A percentile compares a stretch with the other conserved stretches of the same genome.
Evolutionary conservation across 352 stramenopile species (phyloP).

Genomic region (Phytopythium kandeliae): DNA sequence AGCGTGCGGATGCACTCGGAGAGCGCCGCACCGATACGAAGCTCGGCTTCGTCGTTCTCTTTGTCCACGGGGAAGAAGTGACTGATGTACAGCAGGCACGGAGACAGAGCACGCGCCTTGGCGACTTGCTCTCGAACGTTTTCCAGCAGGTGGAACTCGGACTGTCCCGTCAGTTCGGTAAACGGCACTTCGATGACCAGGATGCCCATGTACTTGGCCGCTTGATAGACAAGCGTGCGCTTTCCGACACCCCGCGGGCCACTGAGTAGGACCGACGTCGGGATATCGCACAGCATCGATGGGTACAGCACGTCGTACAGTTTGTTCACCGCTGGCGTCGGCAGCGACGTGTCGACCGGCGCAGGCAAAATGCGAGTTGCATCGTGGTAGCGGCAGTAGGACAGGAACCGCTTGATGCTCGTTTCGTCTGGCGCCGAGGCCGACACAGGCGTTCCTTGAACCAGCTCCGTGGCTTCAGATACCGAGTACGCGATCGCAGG

Average conservation of each 20-base stretch:
- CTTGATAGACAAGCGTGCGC: conserved; percentile 60
- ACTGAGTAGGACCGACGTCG: conserved; percentile 65
- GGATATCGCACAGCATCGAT: conserved; percentile 55
- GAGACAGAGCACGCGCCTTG: conserved; percentile 58
- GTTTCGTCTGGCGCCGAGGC: conserved; percentile 45
- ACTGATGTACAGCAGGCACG: conserved; percentile 79
- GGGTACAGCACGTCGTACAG: conserved; percentile 69
- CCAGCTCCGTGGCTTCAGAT: conserved; percentile 56
- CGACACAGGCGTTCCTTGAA: conserved; percentile 51
- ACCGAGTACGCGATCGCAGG: conserved; percentile 42
- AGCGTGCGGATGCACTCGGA: conserved; percentile 59
- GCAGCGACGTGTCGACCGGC: conserved; percentile 18
- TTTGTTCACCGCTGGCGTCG: conserved; percentile 30
- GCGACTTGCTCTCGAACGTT: conserved; percentile 66
- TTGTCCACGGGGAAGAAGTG: conserved; percentile 75
- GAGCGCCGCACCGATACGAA: conserved; percentile 56
- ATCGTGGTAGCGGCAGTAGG: conserved; percentile 15
- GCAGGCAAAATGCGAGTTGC: conserved; percentile 3
- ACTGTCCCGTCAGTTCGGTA: conserved; percentile 64
- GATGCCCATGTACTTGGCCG: conserved; percentile 61
- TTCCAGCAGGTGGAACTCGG: conserved; percentile 66
- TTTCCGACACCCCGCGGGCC: conserved; percentile 69
- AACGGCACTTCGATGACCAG: conserved; percentile 72
- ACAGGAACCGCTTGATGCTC: conserved; percentile 44
- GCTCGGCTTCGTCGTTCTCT: conserved; percentile 66